Evolutionary conservation across 2,329 filamentous ascomycete genomes (phyloP), one percentile per base, ranked within the genome.

Genomic region (Xylaria multiplex): DNA sequence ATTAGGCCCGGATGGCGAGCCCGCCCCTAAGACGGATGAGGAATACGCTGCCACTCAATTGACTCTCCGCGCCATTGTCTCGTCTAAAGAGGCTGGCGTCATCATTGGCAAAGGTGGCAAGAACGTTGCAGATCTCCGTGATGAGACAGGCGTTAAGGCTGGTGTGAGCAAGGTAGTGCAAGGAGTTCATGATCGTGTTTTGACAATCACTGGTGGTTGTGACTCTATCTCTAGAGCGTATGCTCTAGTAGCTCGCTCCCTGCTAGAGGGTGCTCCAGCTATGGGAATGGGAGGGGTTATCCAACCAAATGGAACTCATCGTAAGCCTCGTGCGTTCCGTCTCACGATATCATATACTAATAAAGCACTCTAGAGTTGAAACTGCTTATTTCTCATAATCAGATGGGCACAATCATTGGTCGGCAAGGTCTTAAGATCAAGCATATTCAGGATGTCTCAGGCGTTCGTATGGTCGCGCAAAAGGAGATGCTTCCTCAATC

Each of bases 401-500:
- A 99, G 82, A 99, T 99, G 96, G 96, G 96, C 69, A 99, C 96
- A 75, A 97, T 99, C 82, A 99, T 99, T 77, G 96, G 96, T 75
- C 90, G 93, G 71, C 92, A 96, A 79, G 96, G 96, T 66, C 86
- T 97, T 72, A 99, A 98, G 86, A 99, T 99, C 86, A 99, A 99
- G 87, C 93, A 97, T 79, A 99, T 99, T 73, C 96, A 99, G 80
- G 96, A 99, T 79, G 90, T 90, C 35, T 98, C 96, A 5, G 94
- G 94, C 71, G 96, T 98, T 65, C 94, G 96, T 77, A 99, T 99
- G 96, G 94, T 99, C 55, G 96, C 96, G 46, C 96, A 99, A 81
- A 99, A 99, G 83, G 96, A 99, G 77, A 99, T 99, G 96, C 90
- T 99, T 7, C 96, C 96, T 42, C 96, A 99, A 80, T 99, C 96